These are phyloP conservation scores for Cokeromyces recurvatus DNA, from an alignment of 371 early-diverging fungal genomes.

Conservation along the genomic window DNA sequence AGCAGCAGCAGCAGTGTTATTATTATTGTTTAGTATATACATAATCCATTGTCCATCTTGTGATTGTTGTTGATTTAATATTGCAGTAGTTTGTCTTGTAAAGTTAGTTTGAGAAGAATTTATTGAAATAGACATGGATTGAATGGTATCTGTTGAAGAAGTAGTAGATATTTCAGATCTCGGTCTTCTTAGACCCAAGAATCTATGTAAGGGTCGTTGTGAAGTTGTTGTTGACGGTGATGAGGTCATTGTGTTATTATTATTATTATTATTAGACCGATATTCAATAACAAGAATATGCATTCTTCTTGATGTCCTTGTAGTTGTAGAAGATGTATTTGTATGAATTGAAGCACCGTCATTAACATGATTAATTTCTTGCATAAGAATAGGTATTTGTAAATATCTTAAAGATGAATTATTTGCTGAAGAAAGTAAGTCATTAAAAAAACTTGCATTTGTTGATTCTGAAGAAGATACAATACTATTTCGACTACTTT, in stretches of 20 bases:
- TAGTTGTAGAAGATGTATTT: not conserved
- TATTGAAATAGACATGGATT: constrained; percentile 19
- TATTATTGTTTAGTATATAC: constrained; percentile 27
- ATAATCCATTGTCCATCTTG: constrained; percentile 34
- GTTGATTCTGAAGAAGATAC: constrained; percentile 3
- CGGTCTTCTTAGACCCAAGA: constrained; percentile 15
- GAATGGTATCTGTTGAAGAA: constrained; percentile 24
- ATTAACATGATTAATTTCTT: not conserved
- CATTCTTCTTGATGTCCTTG: constrained; percentile 13
- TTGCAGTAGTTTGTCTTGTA: no score
- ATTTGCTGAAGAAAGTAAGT: not conserved
- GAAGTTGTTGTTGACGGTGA: not conserved
- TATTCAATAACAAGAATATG: constrained; percentile 20
- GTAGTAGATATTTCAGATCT: constrained; percentile 15
- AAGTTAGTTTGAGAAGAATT: constrained; percentile 4
- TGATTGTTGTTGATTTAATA: constrained; percentile 1
- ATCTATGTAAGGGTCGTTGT: not conserved
- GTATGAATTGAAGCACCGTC: not conserved
- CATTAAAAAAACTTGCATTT: not conserved
- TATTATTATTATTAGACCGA: not conserved
- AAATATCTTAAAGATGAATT: constrained; percentile 8
- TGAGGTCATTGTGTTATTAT: not conserved
- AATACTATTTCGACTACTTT: constrained; percentile 4
- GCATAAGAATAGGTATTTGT: constrained; percentile 8
- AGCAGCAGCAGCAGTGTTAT: not conserved